Evolutionary conservation across 176 grass and related monocot genomes (phyloP).

Genomic region (Hordeum marinum): DNA sequence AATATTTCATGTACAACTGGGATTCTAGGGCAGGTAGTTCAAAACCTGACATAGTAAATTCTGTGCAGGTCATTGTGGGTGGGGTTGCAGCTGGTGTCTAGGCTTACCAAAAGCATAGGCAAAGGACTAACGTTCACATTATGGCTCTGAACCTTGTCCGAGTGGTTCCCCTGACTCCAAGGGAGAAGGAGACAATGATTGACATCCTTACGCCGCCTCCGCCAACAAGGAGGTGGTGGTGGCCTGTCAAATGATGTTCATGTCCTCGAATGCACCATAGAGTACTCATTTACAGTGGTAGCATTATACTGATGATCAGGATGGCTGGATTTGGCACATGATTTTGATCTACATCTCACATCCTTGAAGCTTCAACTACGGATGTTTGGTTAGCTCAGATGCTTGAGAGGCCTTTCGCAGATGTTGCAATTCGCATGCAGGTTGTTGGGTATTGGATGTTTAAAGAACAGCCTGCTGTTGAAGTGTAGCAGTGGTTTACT

Average conservation of each 20-base stretch:
- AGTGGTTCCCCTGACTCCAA: slow-evolving; percentile 74
- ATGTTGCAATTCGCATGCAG: neutral
- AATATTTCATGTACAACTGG: neutral
- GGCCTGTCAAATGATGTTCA: slow-evolving; percentile 30
- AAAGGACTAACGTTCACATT: slow-evolving; percentile 81
- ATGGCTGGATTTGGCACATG: neutral
- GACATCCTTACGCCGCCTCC: slow-evolving; percentile 68
- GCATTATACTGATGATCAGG: neutral
- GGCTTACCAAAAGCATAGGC: slow-evolving; percentile 78
- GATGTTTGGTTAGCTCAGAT: neutral
- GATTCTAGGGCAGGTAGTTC: neutral
- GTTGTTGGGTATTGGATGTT: neutral
- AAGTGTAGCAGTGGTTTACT: neutral
- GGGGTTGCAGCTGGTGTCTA: slow-evolving; percentile 62
- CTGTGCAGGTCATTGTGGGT: slow-evolving; percentile 57
- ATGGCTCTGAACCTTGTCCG: slow-evolving; percentile 85
- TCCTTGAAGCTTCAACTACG: neutral
- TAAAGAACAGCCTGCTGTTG: neutral
- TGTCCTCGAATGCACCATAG: neutral
- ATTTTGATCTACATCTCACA: neutral
- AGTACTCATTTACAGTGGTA: neutral
- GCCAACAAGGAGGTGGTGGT: slow-evolving; percentile 39
- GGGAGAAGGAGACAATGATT: slow-evolving; percentile 76
- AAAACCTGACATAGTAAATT: neutral
- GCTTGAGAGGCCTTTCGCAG: neutral